Evolutionary conservation across 2,329 filamentous ascomycete genomes (phyloP).

Genomic region (Fusarium palustre): DNA sequence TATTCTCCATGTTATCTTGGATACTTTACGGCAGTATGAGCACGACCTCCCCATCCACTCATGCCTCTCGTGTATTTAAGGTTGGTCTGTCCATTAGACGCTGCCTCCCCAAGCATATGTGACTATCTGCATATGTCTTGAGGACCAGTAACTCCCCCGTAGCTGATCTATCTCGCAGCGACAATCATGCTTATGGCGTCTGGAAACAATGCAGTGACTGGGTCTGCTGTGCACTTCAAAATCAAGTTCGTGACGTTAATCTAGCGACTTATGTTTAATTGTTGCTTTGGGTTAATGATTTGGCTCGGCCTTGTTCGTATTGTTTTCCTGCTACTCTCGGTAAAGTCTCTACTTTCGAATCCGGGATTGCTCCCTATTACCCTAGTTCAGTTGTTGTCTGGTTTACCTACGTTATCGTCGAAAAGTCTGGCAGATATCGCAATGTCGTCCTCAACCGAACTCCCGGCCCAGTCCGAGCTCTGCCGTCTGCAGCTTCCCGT

Average conservation of each 20-base stretch:
- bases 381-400: too few relatives aligned
- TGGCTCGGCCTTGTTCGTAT: neutral
- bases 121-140: conserved; percentile 10
- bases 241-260: neutral
- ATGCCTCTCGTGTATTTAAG: neutral
- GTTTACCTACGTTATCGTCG: neutral
- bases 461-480: conserved; percentile 6
- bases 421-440: neutral
- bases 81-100: conserved; percentile 11
- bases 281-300: neutral
- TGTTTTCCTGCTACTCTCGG: neutral
- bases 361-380: too few relatives aligned
- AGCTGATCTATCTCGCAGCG: neutral
- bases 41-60: neutral
- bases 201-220: neutral
- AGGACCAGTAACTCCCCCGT: neutral
- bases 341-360: too few relatives aligned
- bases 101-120: conserved; percentile 9
- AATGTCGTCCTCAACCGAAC: neutral
- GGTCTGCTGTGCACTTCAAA: neutral
- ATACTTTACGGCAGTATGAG: neutral
- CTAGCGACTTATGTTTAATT: neutral
- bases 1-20: neutral
- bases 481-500: conserved; percentile 26
- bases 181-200: neutral